Base-by-base conservation (phyloP, 352 stramenopile species). In the Halophytophthora polymorphica region DNA sequence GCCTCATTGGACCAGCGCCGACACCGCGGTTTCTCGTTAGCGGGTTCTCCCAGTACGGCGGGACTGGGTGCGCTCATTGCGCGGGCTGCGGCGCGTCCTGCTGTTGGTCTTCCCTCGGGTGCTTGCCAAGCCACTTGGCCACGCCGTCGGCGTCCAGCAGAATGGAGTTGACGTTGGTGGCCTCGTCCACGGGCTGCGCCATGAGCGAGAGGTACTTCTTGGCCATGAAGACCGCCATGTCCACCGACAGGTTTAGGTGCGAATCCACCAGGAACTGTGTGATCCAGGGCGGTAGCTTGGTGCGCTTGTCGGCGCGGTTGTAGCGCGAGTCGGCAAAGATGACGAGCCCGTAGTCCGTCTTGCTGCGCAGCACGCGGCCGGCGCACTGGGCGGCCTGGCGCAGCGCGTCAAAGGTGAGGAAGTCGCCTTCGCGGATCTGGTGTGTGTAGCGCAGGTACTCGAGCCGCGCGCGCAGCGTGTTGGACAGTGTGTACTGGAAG, bases 331-430 rank as follows among this genome's bases (percentile, higher is more conserved):
- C 97, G 1, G 96, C 97, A 70, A 99, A 98, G 40, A 99, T 90
- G 52, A 99, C 97, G 33, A 99, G 79, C 5, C 97, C 97, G 64
- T 99, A 99, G 69, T 99, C 97, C 2, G 93, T 98, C 73, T 99
- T 99, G 67, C 87, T 98, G 39, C 97, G 89, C 69, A 99, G 96
- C 44, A 99, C 97, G 19, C 97, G 83, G 3, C 97, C 97, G 29
- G 98, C 95, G 58, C 97, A 99, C 76, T 99, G 97, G 22, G 93
- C 86, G 1, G 92, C 91, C 76, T 99, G 96, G 18, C 97, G 90
- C 23, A 99, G 66, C 14, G 97, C 97, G 66, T 99, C 97, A 75
- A 99, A 99, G 28, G 97, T 99, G 15, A 99, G 61, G 67, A 99
- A 99, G 58, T 99, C 96, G 39, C 85, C 83, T 59, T 97, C 90